Evolutionary conservation across 2,329 filamentous ascomycete genomes (phyloP), one percentile per base, ranked within the genome.

Genomic region (Cordyceps farinosa): DNA sequence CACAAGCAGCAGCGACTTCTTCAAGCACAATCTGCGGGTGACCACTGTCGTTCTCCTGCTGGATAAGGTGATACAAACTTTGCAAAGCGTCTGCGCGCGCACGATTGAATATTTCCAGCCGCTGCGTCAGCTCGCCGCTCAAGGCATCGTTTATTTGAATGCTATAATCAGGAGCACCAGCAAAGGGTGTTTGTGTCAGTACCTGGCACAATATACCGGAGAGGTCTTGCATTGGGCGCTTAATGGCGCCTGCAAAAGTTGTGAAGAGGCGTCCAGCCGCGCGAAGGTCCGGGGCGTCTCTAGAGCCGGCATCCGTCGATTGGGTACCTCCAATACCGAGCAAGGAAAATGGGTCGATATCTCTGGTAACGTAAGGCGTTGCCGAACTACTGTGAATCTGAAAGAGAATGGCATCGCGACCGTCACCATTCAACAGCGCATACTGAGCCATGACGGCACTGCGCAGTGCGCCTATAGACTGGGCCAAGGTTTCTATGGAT

Each of bases 1-100:
- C 92, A 71, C 93, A 97, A 63, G 91, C 94, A 10, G 93, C 92
- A 40, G 92, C 91, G 11, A 97, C 91, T 75, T 97, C 93, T 74
- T 97, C 93, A 64, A 95, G 90, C 73, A 96, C 92, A 1, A 92
- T 92, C 71, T 94, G 87, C 13, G 91, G 82, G 64, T 88, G 88
- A 47, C 90, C 80, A 51, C 84, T 82, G 5, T 85, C 80, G 61
- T 84, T 84, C 27, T 83, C 84, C 48, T 89, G 80, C 66, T 91
- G 87, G 66, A 90, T 90, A 59, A 85, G 88, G 66, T 84, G 86
- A 73, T 97, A 97, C 1, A 97, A 80, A 62, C 87, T 81, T 63
- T 86, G 82, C 5, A 97, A 79, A 0, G 92, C 91, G 55, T 89
- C 84, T 63, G 84, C 85, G 66, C 92, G 85, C 22, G 91, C 87